Base-by-base conservation (phyloP, 768 basidiomycete species). In the Podaxis carcinomalis region DNA sequence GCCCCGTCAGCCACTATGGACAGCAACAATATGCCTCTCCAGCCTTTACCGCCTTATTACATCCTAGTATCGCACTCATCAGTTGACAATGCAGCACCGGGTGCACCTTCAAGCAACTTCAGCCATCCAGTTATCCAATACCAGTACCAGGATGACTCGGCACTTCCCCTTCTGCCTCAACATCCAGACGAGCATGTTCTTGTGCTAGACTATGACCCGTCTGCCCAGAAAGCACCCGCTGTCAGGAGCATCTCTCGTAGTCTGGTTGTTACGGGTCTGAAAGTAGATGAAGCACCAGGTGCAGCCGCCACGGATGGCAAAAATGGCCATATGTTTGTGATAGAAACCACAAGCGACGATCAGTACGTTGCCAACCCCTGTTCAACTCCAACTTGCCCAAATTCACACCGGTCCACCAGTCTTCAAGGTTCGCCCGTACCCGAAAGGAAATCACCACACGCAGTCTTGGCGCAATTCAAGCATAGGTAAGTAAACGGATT, bases 131-230 rank as follows among this genome's bases (percentile, higher is more conserved):
- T 77, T 46, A 86, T 94, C 16, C 88, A 93, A 66, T 93, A 93
- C 69, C 88, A 90, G 66, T 93, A 90, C 68, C 81, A 84, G 19
- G 90, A 94, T 66, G 92, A 94, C 68, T 80, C 87, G 0, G 86
- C 90, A 2, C 72, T 84, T n/a, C 72, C 83, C 10, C 73, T 93
- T 11, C 73, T 91, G 42, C 86, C 89, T 4, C 80, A 76, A 37
- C 77, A 78, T 42, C 75, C 81, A 10, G 78, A 83, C 55, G 90
- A 92, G 70, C 88, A 88, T 66, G 85, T 93, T 23, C 76, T 94
- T 1, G 78, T 94, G 25, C 78, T 94, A 46, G 83, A 91, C 71
- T 86, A 83, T 65, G 83, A 88, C 64, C 80, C 84, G n/a, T 62
- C 71, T 11, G 64, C 73, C 2, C 59, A 54, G 10, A 65, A 70